Base-by-base conservation (phyloP, 306 rosid species). In the Castanospermum australe region DNA sequence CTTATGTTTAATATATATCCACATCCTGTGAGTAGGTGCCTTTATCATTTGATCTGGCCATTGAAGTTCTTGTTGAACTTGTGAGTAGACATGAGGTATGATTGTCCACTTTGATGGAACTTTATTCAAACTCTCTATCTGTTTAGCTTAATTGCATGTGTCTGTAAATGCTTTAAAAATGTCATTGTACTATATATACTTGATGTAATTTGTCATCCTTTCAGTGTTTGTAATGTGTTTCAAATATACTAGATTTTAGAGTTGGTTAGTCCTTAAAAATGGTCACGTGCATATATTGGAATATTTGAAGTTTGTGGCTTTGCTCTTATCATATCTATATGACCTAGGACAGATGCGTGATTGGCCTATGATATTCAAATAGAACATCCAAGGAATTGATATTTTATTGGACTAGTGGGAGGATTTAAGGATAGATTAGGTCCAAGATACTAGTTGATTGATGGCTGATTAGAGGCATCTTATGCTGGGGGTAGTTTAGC, bases 11-110 rank as follows among this genome's bases (percentile, higher is more conserved):
- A 41, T 52, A 71, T 73, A 57, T 79, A 55, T 81, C 45, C 81
- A 20, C 68, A 33, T 81, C 85, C 38, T 81, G 8, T 86, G 75
- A 60, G 82, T 81, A 94, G 97, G 97, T 88, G 77, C 66, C 86
- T 56, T 82, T 87, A 67, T 87, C 94, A 55, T 94, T 94, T 89
- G 97, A 92, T 85, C 82, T 92, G 80, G 95, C 98, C 75, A 90
- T 92, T 84, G 97, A 94, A 91, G 98, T 94, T 89, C 97, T 94
- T 30, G 82, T 89, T 70, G 98, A 94, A 68, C 97, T 92, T 71
- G 93, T 92, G 80, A 88, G 91, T 78, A 89, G 92, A 67, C 92
- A 94, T 67, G 98, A 94, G 97, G 98, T 94, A 90, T 87, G 89
- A 66, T 63, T 76, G 28, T 50, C 45, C 71, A 66, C 70, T 80